Base-by-base conservation (phyloP, 768 basidiomycete genomes). In the Lactarius hatsudake region DNA sequence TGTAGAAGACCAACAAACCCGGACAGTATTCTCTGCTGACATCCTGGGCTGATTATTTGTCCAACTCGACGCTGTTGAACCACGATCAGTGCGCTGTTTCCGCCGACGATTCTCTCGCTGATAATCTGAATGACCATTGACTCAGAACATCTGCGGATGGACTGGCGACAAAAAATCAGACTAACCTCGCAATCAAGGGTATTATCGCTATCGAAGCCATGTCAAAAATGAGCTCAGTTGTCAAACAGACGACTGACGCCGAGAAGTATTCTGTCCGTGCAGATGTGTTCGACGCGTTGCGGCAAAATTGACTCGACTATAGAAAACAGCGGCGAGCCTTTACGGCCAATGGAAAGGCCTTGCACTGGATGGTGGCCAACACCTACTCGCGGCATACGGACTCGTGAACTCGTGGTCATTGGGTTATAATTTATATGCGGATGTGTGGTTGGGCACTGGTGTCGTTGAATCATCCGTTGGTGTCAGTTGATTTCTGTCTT, bases 111-210 rank as follows among this genome's bases (percentile, higher is more conserved):
- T 0, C 23, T 6, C 13, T 32, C 15, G 10, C 58, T 59, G 53
- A 67, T 32, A 38, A 65, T 26, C 48, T 61, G 63, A 56, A 54
- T 13, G 53, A 32, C 23, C 45, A 13, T 51, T 36, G 12, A n/a
- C 43, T 62, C 57, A 71, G 73, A 36, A n/a, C 26, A 3, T 59
- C 64, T 13, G 65, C 66, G 2, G 69, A 74, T 59, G 12, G n/a
- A 3, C 23, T 53, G 18, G 17, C 57, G 9, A 65, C 23, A 13
- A 80, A 80, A 9, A 88, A 89, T 71, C 86, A 87, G 71, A 89
- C 87, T 15, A 89, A 88, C 71, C 78, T 89, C 26, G 88, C 87
- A 5, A 84, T 89, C 75, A 90, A 90, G 72, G 88, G 88, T 42
- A 87, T 88, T 65, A 76, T 88, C 59, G 87, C 86, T 6, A 87